Evolutionary conservation across 2,329 filamentous ascomycete species (phyloP), one percentile per base, ranked within the genome.

Genomic region (Acephala macrosclerotiorum): DNA sequence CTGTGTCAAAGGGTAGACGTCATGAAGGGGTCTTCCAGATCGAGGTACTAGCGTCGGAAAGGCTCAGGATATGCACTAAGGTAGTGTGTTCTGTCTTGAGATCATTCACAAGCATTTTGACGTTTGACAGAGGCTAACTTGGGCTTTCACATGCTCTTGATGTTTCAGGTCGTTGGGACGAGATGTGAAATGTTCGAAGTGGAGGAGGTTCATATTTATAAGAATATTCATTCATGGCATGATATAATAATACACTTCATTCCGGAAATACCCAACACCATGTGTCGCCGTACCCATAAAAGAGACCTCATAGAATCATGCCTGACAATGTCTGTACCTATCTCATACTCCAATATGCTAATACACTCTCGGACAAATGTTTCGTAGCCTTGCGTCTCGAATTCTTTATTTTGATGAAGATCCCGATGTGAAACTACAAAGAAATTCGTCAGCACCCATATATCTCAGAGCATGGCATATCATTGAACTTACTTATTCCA

Each of bases 401-500:
- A 20, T 6, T 36, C 12, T 38, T 40, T 38, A 57, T 29, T 57
- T 38, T 12, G 29, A 9, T 38, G 33, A 25, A 22, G 65, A 68
- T 36, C 70, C 70, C 0, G 64, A 62, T 1, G 66, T 69, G 55
- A 68, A 72, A n/a, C 70, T 72, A 33, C 2, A 47, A 8, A 12
- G 6, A 3, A 29, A 9, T 14, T 18, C 9, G 53, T 65, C 42
- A 61, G 55, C 45, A 36, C 12, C 12, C 26, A 12, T 22, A 22
- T 8, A 38, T 9, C 25, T 35, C 58, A 26, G 2, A 16, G 8
- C 6, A n/a, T n/a, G n/a, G n/a, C n/a, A n/a, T n/a, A n/a, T n/a
- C 4, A 2, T 33, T 42, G 11, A 36, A 70, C 72, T 36, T 65
- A 77, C 75, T 73, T 75, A 58, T 76, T 68, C 75, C 75, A 77